Evolutionary conservation across 169 alveolate species (phyloP), one percentile per base, ranked within the genome.

Genomic region (Babesia divergens): DNA sequence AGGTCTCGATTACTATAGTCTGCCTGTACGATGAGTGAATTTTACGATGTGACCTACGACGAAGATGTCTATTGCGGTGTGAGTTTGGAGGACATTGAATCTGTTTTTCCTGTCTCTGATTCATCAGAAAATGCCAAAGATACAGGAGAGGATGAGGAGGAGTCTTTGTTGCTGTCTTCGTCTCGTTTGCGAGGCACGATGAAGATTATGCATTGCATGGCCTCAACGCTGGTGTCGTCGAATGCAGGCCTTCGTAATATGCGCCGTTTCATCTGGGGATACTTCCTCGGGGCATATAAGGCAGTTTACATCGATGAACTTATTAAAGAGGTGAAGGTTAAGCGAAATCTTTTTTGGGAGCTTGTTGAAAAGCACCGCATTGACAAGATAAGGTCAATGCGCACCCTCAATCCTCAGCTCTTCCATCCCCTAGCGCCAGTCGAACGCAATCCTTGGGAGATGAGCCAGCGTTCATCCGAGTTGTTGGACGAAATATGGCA

Each of bases 401-500:
- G 77, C 51, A 22, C 70, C 24, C 74, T 86, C 60, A 85, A 83
- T 28, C 92, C 92, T 6, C 92, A 83, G 69, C 55, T 86, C 31
- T 86, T 86, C 40, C 92, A 86, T 37, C 92, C 92, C 0, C 52
- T 86, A 8, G 89, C 92, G 28, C 89, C 90, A 9, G 86, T 74
- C 35, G 90, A 83, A 44, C 77, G 83, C 34, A 86, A 86, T 32
- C 92, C 92, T 14, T 86, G 92, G 92, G 83, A 83, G 34, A 22
- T 71, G 47, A 83, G 67, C 26, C 90, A 86, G 66, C 72, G 72
- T 29, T 47, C 65, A 20, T 66, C 56, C 44, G 89, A 86, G 38
- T 44, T 86, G 60, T 51, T 83, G 74, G 89, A 83, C 43, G 90
- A 82, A 68, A 86, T 86, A 44, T 83, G 84, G 80, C 88, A 86